Base-by-base conservation (phyloP, 1,284 basidiomycete species). In the Pisolithus thermaeus region DNA sequence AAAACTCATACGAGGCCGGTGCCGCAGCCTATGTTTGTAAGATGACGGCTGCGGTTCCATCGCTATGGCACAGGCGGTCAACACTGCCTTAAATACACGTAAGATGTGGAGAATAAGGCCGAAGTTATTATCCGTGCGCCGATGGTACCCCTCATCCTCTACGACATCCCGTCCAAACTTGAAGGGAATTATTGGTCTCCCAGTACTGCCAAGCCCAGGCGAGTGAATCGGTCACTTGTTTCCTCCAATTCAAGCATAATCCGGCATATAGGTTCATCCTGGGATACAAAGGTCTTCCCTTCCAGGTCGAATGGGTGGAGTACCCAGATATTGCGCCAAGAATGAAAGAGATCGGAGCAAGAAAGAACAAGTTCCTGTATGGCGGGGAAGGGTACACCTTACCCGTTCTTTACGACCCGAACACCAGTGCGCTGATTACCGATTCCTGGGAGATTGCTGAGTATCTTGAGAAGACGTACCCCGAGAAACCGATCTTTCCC, bases 391-490 rank as follows among this genome's bases (percentile, higher is more conserved):
- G 3, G 2, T 61, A 67, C 23, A 74, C 73, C 0, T 32, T 73
- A 11, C 73, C 73, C 20, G 64, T 68, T 11, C 61, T 66, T 44
- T 53, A 57, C 28, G 66, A 73, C 41, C 61, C 61, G 18, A 61
- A 62, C 30, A 69, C 68, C 0, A 62, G 66, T 1, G 62, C 56
- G 5, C 47, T 64, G 32, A 46, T 77, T 40, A 62, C 64, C 28
- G 71, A 73, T 48, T 76, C 72, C 3, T 60, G 57, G 41, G 54
- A 52, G 28, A 76, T 76, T 38, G 67, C 73, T 0, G 61, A 67
- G 37, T 78, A 77, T 52, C 68, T 79, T 23, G 77, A 79, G 51
- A 57, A 62, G 46, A 68, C 69, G 14, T 77, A 76, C 55, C 71
- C 74, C 0, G 25, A 27, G 25, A 27, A 27, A 4, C 7, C 3